These are phyloP conservation scores for Alternaria sp. DNA, from an alignment of 2,329 filamentous ascomycete genomes.

Conservation along the genomic window DNA sequence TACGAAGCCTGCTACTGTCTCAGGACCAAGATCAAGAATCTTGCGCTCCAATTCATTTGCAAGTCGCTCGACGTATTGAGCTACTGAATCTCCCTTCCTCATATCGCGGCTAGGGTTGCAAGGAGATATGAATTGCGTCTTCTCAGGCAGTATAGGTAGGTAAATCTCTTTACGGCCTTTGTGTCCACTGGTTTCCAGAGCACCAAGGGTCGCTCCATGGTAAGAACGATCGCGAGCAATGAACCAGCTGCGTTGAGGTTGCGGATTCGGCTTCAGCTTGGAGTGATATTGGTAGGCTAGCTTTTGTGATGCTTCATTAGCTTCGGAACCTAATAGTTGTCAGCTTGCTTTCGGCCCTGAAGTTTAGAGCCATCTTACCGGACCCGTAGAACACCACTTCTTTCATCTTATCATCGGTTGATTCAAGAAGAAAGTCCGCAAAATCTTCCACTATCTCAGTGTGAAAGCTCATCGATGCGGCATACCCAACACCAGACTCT, in stretches of 20 bases:
- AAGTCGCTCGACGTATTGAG: constrained; percentile 66
- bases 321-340: constrained; percentile 59
- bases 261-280: constrained; percentile 57
- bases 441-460: constrained; percentile 61
- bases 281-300: constrained; percentile 69
- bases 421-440: constrained; percentile 57
- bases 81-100: constrained; percentile 58
- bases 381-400: constrained; percentile 64
- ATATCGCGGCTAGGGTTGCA: constrained; percentile 70
- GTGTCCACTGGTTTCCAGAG: constrained; percentile 70
- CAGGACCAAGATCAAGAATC: constrained; percentile 66
- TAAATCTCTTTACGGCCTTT: constrained; percentile 65
- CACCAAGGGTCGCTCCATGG: constrained; percentile 73
- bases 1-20: constrained; percentile 73
- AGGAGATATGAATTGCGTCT: constrained; percentile 67
- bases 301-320: constrained; percentile 72
- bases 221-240: constrained; percentile 71
- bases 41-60: constrained; percentile 70
- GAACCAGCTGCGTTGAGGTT: constrained; percentile 64
- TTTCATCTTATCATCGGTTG: constrained; percentile 60
- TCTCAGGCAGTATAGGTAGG: constrained; percentile 62
- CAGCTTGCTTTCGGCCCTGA: not conserved
- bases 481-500: constrained; percentile 48
- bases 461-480: constrained; percentile 51
- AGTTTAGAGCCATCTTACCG: constrained; percentile 49